Percentiles rank a stretch among this genome's conserved stretches.
These are phyloP conservation scores for Camellia sinensis DNA, from an alignment of 148 eudicot species.

Conservation along the genomic window DNA sequence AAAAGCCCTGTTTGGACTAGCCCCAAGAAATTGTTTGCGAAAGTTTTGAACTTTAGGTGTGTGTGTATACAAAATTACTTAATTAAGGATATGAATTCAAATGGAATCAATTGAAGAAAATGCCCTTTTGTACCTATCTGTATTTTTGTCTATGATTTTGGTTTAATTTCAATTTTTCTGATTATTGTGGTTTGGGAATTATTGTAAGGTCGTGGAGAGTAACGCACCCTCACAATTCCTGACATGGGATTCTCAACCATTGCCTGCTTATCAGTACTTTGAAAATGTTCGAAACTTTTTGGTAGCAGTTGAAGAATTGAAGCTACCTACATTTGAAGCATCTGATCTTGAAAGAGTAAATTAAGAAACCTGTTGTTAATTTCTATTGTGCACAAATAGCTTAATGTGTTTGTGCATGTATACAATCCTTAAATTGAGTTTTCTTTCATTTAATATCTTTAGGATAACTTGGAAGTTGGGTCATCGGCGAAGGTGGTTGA, in stretches of 20 bases:
- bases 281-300: conserved; percentile 89
- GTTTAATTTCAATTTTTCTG: neutral
- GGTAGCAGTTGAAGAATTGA: conserved; percentile 58
- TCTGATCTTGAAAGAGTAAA: conserved; percentile 78
- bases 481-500: conserved; percentile 75
- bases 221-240: conserved; percentile 37
- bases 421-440: neutral
- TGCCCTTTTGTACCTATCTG: no score
- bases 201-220: conserved; percentile 60
- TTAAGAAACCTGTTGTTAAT: neutral
- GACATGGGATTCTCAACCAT: conserved; percentile 77
- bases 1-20: no score
- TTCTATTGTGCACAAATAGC: neutral
- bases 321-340: conserved; percentile 85
- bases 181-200: neutral
- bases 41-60: no score
- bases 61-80: no score
- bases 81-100: no score
- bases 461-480: conserved; percentile 74
- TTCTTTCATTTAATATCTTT: neutral
- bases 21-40: no score
- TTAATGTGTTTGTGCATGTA: neutral
- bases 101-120: no score
- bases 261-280: conserved; percentile 96
- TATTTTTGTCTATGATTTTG: neutral